These are phyloP conservation scores for Pyrus communis DNA, from an alignment of 306 rosid genomes.

Conservation along the genomic window DNA sequence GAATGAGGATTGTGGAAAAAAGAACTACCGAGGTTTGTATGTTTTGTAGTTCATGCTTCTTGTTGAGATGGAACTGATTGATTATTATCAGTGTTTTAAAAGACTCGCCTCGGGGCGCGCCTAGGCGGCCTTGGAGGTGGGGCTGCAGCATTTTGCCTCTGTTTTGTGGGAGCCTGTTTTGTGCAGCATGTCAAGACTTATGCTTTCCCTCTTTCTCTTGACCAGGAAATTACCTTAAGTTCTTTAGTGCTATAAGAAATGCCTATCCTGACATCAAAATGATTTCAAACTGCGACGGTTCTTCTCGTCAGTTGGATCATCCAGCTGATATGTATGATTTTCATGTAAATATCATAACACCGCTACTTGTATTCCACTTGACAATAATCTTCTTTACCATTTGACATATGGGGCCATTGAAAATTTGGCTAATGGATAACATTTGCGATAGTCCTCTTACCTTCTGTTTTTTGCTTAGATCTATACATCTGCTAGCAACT, in stretches of 20 bases:
- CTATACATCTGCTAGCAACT: slow-evolving; percentile 57
- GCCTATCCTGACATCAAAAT: slow-evolving; percentile 82
- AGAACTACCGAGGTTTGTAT: slow-evolving; percentile 52
- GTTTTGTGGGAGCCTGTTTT: too few relatives aligned
- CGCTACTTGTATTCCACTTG: neutral
- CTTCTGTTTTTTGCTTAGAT: slow-evolving; percentile 34
- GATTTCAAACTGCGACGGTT: slow-evolving; percentile 83
- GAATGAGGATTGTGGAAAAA: slow-evolving; percentile 65
- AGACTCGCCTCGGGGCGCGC: too few relatives aligned
- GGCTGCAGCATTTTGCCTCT: too few relatives aligned
- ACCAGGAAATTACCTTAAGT: slow-evolving; percentile 66
- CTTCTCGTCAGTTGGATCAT: slow-evolving; percentile 61
- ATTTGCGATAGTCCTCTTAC: neutral
- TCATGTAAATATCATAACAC: slow-evolving; percentile 51
- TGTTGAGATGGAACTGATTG: neutral
- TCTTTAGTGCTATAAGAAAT: slow-evolving; percentile 53
- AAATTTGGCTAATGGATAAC: neutral
- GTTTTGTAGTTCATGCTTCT: neutral
- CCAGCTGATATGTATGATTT: slow-evolving; percentile 87
- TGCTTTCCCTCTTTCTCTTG: neutral
- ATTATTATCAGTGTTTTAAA: neutral
- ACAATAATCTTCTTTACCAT: neutral
- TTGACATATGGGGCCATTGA: neutral
- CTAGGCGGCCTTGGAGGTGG: too few relatives aligned
- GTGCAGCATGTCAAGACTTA: neutral